Percentiles rank a stretch among this genome's conserved stretches.
Conservation (phyloP, 2,329 filamentous ascomycete genomes). For the Pseudogymnoascus sp. region DNA sequence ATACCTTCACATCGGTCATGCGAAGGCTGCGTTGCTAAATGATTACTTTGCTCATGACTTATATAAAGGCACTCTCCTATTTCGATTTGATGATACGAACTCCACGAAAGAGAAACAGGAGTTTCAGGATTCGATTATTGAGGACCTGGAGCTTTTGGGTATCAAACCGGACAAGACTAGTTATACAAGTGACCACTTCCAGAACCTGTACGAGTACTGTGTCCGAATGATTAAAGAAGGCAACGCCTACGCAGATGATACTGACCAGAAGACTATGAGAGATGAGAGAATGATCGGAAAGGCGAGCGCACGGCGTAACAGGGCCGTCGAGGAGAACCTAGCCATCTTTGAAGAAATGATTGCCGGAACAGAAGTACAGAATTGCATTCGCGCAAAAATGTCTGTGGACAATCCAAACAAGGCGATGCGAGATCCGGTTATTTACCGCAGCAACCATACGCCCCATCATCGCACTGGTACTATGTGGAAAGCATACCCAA, state of each 20-base stretch:
- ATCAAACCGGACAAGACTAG: constrained; percentile 80
- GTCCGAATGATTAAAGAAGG: constrained; percentile 79
- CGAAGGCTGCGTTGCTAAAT: constrained; percentile 86
- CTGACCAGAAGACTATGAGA: constrained; percentile 80
- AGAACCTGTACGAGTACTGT: constrained; percentile 81
- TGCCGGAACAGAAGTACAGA: constrained; percentile 67
- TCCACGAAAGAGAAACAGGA: constrained; percentile 96
- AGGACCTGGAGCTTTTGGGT: constrained; percentile 85
- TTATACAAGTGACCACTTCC: constrained; percentile 93
- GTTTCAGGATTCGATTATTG: constrained; percentile 86
- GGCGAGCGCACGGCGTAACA: constrained; percentile 72
- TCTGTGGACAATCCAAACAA: constrained; percentile 89
- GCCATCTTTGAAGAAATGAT: constrained; percentile 92
- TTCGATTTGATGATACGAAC: constrained; percentile 97
- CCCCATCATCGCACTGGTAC: constrained; percentile 70
- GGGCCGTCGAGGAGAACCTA: constrained; percentile 73
- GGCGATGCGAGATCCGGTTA: constrained; percentile 91
- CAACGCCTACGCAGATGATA: constrained; percentile 90
- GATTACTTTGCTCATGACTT: constrained; percentile 95
- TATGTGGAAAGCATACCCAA: constrained; percentile 79
- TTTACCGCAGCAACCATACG: constrained; percentile 82
- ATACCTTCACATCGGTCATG: constrained; percentile 92
- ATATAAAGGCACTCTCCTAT: constrained; percentile 82
- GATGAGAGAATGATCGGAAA: constrained; percentile 78
- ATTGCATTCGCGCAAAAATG: constrained; percentile 94